These are phyloP conservation scores for Candida sithepensis DNA, from an alignment of 805 yeast species.

Conservation along the genomic window DNA sequence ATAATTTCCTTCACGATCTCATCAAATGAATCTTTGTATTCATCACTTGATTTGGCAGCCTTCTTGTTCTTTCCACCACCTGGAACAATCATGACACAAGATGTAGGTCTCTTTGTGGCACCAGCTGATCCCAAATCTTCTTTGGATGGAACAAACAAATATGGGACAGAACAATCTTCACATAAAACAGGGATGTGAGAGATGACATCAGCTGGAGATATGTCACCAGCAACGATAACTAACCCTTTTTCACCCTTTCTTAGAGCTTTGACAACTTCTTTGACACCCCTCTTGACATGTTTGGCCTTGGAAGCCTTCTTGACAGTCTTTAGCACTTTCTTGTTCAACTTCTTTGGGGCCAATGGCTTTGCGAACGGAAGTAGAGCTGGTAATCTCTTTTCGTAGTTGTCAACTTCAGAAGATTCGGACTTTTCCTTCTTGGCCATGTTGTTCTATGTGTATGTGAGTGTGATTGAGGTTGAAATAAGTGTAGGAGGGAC, in stretches of 20 bases:
- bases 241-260: constrained; percentile 98
- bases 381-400: constrained; percentile 82
- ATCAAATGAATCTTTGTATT: constrained; percentile 88
- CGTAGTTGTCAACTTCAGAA: constrained; percentile 74
- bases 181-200: constrained; percentile 97
- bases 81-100: constrained; percentile 96
- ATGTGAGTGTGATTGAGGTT: background rate
- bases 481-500: too few species aligned
- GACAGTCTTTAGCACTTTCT: constrained; percentile 90
- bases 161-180: constrained; percentile 92
- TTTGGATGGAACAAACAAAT: constrained; percentile 90
- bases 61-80: constrained; percentile 86
- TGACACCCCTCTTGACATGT: constrained; percentile 97
- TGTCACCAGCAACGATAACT: constrained; percentile 96
- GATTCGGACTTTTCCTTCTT: constrained; percentile 42
- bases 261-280: constrained; percentile 96
- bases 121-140: constrained; percentile 99
- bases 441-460: constrained; percentile 32
- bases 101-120: constrained; percentile 98
- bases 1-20: constrained; percentile 91
- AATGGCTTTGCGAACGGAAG: constrained; percentile 92
- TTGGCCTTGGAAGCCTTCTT: constrained; percentile 98
- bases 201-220: constrained; percentile 94
- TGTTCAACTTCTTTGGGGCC: constrained; percentile 93
- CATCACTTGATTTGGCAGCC: constrained; percentile 67